These are phyloP conservation scores for Datisca glomerata DNA, from an alignment of 306 rosid species.

Conservation along the genomic window DNA sequence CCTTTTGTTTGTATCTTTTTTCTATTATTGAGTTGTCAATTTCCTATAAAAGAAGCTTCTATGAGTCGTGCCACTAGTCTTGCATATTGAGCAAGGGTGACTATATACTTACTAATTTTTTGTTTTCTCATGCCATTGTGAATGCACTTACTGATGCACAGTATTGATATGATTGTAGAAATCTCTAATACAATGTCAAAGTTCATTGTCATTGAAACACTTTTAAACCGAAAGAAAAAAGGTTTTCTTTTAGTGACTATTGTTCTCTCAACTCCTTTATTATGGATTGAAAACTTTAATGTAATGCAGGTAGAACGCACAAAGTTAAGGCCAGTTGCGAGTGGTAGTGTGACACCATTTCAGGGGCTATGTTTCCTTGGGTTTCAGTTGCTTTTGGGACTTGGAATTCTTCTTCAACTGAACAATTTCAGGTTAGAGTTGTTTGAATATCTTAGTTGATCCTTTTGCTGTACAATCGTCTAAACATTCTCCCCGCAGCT, in stretches of 20 bases:
- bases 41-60: too few relatives aligned
- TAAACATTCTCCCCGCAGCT: too few relatives aligned
- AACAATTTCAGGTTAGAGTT: constrained; percentile 66
- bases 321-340: constrained; percentile 76
- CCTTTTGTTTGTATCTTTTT: too few relatives aligned
- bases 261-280: constrained; percentile 9
- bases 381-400: constrained; percentile 77
- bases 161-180: too few relatives aligned
- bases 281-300: constrained; percentile 8
- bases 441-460: constrained; percentile 5
- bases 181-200: too few relatives aligned
- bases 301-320: constrained; percentile 81
- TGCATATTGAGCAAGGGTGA: too few relatives aligned
- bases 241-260: background rate
- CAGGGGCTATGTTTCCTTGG: constrained; percentile 84
- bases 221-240: background rate
- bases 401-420: constrained; percentile 76
- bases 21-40: too few relatives aligned
- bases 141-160: too few relatives aligned
- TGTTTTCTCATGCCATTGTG: too few relatives aligned
- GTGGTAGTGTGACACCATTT: constrained; percentile 80
- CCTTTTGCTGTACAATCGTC: too few relatives aligned
- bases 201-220: background rate
- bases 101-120: too few relatives aligned
- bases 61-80: too few relatives aligned